Base-by-base conservation (phyloP, 2,329 filamentous ascomycete genomes). In the Camillea tinctor region DNA sequence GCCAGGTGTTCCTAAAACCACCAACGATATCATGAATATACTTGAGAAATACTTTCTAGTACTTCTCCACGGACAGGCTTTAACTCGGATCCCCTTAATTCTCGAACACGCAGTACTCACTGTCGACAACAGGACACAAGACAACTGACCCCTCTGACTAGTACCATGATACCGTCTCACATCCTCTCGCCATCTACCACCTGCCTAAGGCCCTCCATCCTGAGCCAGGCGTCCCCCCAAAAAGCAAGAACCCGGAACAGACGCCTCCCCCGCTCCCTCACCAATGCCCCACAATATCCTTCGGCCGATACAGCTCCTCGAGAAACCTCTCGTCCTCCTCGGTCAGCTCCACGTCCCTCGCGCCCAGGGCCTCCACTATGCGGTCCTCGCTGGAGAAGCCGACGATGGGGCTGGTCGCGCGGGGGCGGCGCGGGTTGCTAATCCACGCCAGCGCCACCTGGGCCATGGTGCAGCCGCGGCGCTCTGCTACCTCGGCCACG, bases 391-490 rank as follows among this genome's bases (percentile, higher is more conserved):
- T 88, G 63, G 79, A 83, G 65, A 90, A 77, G 0, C 88, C 87
- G 56, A 88, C 76, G 60, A 90, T 89, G 1, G 86, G 86, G 64
- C 79, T 84, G 22, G 79, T 73, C n/a, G n/a, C n/a, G n/a, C n/a
- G n/a, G 5, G 81, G 80, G 51, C 80, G 76, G 63, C 80, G 78
- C 64, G 84, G 75, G 59, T n/a, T n/a, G n/a, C n/a, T n/a, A n/a
- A 82, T 80, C 88, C 88, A 91, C 2, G 86, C 86, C 57, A 88
- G 78, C 1, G 85, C 81, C 20, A 91, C 82, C 58, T 88, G 82
- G 51, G 84, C 83, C 82, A 90, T 90, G 64, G 80, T 84, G 70
- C 83, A 80, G 0, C 77, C 80, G 64, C 81, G 80, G 73, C 85
- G 84, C 63, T 79, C 76, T 0, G 86, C 84, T 15, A 88, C 64